Conservation (phyloP, 306 rosid genomes). For the Ormosia semicastrata region DNA sequence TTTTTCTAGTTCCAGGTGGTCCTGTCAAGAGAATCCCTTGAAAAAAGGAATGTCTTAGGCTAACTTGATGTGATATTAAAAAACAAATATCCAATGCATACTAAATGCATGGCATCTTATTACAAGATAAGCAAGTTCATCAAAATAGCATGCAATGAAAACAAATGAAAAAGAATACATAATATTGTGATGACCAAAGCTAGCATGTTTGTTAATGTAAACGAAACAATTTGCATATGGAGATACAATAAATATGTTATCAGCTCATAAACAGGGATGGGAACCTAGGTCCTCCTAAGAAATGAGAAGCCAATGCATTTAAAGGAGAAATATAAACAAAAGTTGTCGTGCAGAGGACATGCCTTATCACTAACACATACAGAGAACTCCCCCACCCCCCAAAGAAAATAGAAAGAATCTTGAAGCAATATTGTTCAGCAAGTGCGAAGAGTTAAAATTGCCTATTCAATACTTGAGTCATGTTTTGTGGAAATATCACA, state of each 20-base stretch:
- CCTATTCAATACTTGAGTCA: not conserved
- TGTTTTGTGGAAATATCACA: not conserved
- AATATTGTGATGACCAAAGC: slow-evolving; percentile 11
- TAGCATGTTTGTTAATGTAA: slow-evolving; percentile 1
- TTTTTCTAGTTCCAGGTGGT: slow-evolving; percentile 98
- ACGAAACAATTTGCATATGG: slow-evolving; percentile 10
- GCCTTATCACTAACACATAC: not conserved
- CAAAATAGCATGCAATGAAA: slow-evolving; percentile 5
- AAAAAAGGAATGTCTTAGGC: slow-evolving; percentile 34
- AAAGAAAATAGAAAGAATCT: not conserved
- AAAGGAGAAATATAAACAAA: slow-evolving; percentile 20
- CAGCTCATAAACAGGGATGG: not conserved
- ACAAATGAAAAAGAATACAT: not conserved
- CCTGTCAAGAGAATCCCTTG: slow-evolving; percentile 99
- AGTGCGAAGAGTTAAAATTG: not conserved
- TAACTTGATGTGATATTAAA: slow-evolving; percentile 17
- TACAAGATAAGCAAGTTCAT: slow-evolving; percentile 18
- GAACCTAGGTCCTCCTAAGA: slow-evolving; percentile 3
- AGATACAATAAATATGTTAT: slow-evolving; percentile 23
- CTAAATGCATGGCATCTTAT: slow-evolving; percentile 6
- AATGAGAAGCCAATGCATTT: not conserved
- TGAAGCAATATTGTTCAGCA: not conserved
- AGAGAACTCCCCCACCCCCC: slow-evolving; percentile 6
- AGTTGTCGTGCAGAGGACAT: not conserved
- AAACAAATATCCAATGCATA: not conserved